A percentile compares a stretch with the other conserved stretches of the same genome.
These are phyloP conservation scores for Ogataea paradorogensis DNA, from an alignment of 805 yeast genomes.

Conservation along the genomic window DNA sequence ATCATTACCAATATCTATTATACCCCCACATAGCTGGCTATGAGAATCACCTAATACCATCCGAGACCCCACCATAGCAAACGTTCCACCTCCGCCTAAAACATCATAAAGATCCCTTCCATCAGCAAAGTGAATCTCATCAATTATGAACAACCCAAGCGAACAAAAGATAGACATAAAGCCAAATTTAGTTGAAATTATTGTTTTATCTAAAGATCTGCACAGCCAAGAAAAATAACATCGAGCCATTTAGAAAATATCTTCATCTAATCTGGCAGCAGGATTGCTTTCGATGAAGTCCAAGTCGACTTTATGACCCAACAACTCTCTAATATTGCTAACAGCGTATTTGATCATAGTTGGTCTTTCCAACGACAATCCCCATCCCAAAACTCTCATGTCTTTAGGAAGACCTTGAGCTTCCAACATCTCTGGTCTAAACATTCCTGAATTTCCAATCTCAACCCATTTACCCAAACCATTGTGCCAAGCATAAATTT, in stretches of 20 bases:
- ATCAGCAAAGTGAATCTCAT: slow-evolving; percentile 66
- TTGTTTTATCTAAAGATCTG: not conserved
- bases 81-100: slow-evolving; percentile 90
- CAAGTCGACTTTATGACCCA: slow-evolving; percentile 94
- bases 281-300: slow-evolving; percentile 95
- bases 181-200: not conserved
- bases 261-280: slow-evolving; percentile 94
- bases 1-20: slow-evolving; percentile 78
- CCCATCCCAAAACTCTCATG: slow-evolving; percentile 95
- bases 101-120: slow-evolving; percentile 43
- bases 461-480: slow-evolving; percentile 98
- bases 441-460: slow-evolving; percentile 99
- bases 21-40: slow-evolving; percentile 51
- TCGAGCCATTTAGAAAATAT: slow-evolving; percentile 35
- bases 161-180: slow-evolving; percentile 47
- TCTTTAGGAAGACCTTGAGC: slow-evolving; percentile 96
- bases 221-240: not conserved
- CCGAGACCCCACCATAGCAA: slow-evolving; percentile 72
- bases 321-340: slow-evolving; percentile 89
- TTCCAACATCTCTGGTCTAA: slow-evolving; percentile 99
- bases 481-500: slow-evolving; percentile 94
- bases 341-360: slow-evolving; percentile 98
- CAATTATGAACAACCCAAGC: slow-evolving; percentile 87
- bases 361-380: slow-evolving; percentile 95
- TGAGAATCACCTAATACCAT: slow-evolving; percentile 41